Conservation (phyloP, 2,329 filamentous ascomycete genomes). For the Fusarium haematococcum region DNA sequence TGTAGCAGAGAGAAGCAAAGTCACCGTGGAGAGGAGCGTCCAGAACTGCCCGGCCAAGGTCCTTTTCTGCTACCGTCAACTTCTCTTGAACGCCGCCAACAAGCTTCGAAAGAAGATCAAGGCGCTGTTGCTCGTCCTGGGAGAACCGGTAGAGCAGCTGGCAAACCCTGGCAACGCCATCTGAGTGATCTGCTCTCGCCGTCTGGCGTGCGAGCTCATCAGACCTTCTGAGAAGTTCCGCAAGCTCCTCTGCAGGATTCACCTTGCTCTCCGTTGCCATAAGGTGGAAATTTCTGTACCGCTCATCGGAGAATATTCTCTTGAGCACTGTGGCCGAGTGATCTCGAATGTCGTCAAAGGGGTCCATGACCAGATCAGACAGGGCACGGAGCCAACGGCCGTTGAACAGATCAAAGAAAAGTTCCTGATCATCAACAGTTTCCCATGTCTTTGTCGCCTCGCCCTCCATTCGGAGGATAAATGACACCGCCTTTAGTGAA, state of each 20-base stretch:
- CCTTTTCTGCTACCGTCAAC: constrained; percentile 69
- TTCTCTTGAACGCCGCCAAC: constrained; percentile 73
- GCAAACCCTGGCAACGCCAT: constrained; percentile 85
- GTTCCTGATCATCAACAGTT: constrained; percentile 52
- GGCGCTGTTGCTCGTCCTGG: constrained; percentile 53
- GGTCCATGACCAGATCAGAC: constrained; percentile 84
- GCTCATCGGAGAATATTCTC: constrained; percentile 58
- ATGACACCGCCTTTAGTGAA: constrained; percentile 76
- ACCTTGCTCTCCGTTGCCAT: constrained; percentile 17
- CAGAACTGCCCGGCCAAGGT: constrained; percentile 75
- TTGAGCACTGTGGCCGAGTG: constrained; percentile 63
- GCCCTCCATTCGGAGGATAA: constrained; percentile 77
- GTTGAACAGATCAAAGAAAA: constrained; percentile 59
- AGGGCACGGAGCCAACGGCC: constrained; percentile 70
- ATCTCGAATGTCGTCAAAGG: constrained; percentile 90
- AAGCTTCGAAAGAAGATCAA: constrained; percentile 67
- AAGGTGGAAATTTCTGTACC: constrained; percentile 46
- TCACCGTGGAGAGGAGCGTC: constrained; percentile 76
- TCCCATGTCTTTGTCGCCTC: constrained; percentile 60
- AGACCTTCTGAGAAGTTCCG: constrained; percentile 62
- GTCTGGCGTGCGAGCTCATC: constrained; percentile 74
- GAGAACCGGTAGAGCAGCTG: constrained; percentile 75
- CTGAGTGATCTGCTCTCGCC: constrained; percentile 89
- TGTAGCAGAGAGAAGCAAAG: constrained; percentile 73
- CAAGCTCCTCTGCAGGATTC: constrained; percentile 51